phyloP scores from a whole-genome alignment of 208 protist species.

The Leishmania turanica region DNA sequence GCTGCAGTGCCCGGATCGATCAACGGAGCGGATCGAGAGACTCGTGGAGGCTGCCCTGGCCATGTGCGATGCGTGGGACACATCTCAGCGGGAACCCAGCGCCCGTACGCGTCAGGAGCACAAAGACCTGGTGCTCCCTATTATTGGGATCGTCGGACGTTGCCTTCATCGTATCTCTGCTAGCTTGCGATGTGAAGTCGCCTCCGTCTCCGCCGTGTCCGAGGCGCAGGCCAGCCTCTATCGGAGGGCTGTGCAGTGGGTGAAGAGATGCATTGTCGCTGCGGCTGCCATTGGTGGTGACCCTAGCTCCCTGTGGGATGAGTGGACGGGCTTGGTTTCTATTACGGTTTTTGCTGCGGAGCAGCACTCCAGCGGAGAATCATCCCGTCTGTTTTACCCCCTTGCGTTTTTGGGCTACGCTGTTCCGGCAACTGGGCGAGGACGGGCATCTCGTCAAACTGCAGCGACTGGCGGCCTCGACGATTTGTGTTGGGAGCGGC shows the following conservation, averaged over 20 bases:
- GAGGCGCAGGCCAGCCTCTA: constrained; percentile 3
- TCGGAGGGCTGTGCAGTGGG: constrained; percentile 2
- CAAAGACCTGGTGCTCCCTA: background rate
- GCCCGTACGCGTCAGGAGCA: background rate
- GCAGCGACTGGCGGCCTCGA: constrained; percentile 11
- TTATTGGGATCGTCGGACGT: background rate
- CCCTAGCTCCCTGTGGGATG: constrained; percentile 8
- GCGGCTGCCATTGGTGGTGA: background rate
- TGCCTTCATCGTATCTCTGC: constrained; percentile 12
- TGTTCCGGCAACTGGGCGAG: background rate
- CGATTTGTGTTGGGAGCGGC: constrained; percentile 21
- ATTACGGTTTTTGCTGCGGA: background rate
- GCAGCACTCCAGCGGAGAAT: background rate
- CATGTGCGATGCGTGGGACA: background rate
- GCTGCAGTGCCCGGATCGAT: constrained; percentile 8
- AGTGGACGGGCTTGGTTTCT: constrained; percentile 5
- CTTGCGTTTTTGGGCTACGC: constrained; percentile 13
- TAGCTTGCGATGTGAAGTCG: background rate
- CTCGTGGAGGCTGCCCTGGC: constrained; percentile 39
- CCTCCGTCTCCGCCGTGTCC: background rate
- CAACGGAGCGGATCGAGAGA: constrained; percentile 23
- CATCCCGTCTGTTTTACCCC: background rate
- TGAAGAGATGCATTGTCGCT: constrained; percentile 3
- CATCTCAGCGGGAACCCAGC: background rate
- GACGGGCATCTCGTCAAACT: background rate